These are phyloP conservation scores for Miscanthus lutarioriparius DNA, from an alignment of 176 grass and related monocot genomes.

Conservation along the genomic window DNA sequence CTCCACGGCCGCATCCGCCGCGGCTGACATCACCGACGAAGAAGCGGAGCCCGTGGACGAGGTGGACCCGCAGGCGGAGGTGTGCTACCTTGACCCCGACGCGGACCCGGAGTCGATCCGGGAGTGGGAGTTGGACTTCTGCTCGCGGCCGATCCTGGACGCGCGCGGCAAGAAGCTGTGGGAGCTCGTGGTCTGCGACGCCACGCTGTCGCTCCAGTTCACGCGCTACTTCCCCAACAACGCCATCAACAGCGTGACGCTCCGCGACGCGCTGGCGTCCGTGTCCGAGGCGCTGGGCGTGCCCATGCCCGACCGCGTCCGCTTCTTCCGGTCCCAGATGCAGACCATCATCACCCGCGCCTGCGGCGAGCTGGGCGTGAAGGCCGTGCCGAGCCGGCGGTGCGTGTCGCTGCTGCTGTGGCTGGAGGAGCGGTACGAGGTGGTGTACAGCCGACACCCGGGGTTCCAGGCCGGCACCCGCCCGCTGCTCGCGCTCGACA, in stretches of 20 bases:
- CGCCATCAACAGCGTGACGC: constrained; percentile 94
- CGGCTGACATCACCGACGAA: constrained; percentile 30
- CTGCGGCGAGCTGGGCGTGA: constrained; percentile 87
- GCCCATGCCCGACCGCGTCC: constrained; percentile 74
- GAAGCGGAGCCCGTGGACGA: constrained; percentile 28
- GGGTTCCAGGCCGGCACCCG: constrained; percentile 80
- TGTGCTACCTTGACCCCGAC: constrained; percentile 81
- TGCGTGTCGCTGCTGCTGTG: constrained; percentile 81
- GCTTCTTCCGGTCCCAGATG: constrained; percentile 97
- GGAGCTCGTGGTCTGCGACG: constrained; percentile 93
- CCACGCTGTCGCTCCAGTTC: constrained; percentile 92
- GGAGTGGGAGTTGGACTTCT: constrained; percentile 99
- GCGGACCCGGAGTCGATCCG: constrained; percentile 62
- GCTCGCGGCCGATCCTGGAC: constrained; percentile 90
- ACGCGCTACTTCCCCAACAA: constrained; percentile 98
- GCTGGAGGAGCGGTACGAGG: constrained; percentile 91
- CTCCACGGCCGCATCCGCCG: constrained; percentile 45
- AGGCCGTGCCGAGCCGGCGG: constrained; percentile 81
- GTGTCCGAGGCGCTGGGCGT: constrained; percentile 56
- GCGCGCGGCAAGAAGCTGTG: constrained; percentile 88
- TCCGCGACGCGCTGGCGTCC: constrained; percentile 78
- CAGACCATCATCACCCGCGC: constrained; percentile 87
- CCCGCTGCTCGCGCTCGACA: constrained; percentile 86
- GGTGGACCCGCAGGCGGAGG: constrained; percentile 68
- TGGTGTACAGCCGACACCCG: constrained; percentile 80